Conservation (phyloP, 257 asterid species). For the Mitragyna speciosa region DNA sequence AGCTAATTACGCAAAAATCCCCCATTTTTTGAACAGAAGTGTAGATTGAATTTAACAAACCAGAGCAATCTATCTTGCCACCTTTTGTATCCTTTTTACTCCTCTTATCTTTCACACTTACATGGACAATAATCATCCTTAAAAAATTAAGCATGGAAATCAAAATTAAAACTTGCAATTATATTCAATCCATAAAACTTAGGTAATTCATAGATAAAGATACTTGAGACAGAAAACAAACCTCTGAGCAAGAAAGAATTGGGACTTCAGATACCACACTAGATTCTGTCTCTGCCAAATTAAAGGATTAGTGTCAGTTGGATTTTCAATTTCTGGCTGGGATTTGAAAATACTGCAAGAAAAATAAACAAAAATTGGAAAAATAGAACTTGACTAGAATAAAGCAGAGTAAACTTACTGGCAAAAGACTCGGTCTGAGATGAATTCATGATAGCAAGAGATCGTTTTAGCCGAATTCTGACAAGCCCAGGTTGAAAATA, state of each 20-base stretch:
- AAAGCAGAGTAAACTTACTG: constrained; percentile 35
- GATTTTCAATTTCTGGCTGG: background rate
- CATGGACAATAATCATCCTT: background rate
- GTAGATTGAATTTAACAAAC: too few relatives aligned
- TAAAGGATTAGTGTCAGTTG: background rate
- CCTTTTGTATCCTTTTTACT: too few relatives aligned
- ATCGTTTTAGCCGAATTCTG: constrained; percentile 14
- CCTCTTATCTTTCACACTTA: background rate
- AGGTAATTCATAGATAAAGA: background rate
- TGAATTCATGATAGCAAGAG: constrained; percentile 38
- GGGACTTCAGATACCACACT: constrained; percentile 46
- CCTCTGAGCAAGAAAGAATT: constrained; percentile 75
- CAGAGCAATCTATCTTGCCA: too few relatives aligned
- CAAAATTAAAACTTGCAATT: background rate
- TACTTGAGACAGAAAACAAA: constrained; percentile 27
- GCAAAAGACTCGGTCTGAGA: constrained; percentile 38
- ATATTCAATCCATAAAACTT: background rate
- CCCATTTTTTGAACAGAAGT: too few relatives aligned
- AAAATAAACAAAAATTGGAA: background rate
- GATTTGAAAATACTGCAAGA: background rate
- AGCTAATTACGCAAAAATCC: too few relatives aligned
- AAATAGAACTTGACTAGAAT: background rate
- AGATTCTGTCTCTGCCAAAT: constrained; percentile 37
- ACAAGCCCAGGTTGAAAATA: constrained; percentile 23
- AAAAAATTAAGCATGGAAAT: background rate